Base-by-base conservation (phyloP, 805 yeast species). In the Clavispora santaluciae region DNA sequence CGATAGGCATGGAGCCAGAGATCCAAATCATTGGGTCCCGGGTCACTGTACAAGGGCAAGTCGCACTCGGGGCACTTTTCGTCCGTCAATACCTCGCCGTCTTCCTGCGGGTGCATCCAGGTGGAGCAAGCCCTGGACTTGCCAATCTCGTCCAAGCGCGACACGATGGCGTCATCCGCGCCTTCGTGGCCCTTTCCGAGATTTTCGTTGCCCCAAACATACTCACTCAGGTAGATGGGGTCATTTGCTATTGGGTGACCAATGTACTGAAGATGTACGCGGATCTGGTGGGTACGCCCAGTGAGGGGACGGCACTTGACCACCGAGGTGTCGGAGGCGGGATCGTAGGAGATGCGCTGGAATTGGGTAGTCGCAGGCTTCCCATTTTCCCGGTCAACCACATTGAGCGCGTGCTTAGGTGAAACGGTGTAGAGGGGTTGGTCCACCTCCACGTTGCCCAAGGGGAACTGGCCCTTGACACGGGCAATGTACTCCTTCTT, bases 221-320 rank as follows among this genome's bases (percentile, higher is more conserved):
- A 60, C 12, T 73, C 76, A 52, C 86, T 86, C 2, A 96, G 83
- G 55, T 89, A 91, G 1, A 90, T 72, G 0, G 97, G 97, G 60
- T 91, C 99, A 57, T 91, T 90, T 3, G 86, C 88, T 35, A 91
- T 91, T 0, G 98, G 96, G 55, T 70, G 75, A 0, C 97, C 97
- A n/a, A 93, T 52, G 49, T 72, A 83, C 61, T 90, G 96, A 42
- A 93, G 64, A 65, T 93, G 99, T 1, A 93, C 95, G 45, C 99
- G 70, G 38, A 93, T 89, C 59, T 91, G 99, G 60, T 91, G 99
- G 0, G 97, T 88, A 56, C 99, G 72, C 0, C 99, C 99, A 0
- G 99, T 91, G 13, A 75, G 64, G 1, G 99, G 99, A 49, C 70
- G 75, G 61, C 98, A 91, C 45, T 79, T 71, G 3, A 93, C 96